Conservation (phyloP, 1,284 basidiomycete species). For the Leccinum glutinopallens region DNA sequence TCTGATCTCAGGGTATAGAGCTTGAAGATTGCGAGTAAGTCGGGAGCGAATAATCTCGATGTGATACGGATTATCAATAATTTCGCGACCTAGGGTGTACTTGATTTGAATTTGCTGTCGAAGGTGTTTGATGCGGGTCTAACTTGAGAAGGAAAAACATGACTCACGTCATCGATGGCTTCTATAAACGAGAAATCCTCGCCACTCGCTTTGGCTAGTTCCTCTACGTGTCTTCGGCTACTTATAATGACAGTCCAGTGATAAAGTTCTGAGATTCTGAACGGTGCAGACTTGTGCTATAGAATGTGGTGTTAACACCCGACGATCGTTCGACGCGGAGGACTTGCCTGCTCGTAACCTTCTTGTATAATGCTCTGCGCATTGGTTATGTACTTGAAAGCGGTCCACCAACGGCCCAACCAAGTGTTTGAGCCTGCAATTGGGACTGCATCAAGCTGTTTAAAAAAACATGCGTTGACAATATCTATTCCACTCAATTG, state of each 20-base stretch:
- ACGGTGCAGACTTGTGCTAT: slow-evolving; percentile 32
- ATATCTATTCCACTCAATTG: not conserved
- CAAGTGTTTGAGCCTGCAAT: not conserved
- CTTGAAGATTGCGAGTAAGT: slow-evolving; percentile 36
- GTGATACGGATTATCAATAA: slow-evolving; percentile 34
- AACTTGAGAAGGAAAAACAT: not conserved
- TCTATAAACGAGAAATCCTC: slow-evolving; percentile 41
- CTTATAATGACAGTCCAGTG: slow-evolving; percentile 45
- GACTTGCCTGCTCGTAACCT: not conserved
- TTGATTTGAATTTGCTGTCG: slow-evolving; percentile 24
- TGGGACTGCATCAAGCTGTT: not conserved
- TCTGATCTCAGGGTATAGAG: slow-evolving; percentile 30
- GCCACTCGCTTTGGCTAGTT: slow-evolving; percentile 42
- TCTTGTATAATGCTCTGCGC: not conserved
- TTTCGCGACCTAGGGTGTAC: slow-evolving; percentile 33
- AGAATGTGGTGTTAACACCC: not conserved
- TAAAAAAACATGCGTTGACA: not conserved
- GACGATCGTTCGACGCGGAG: not conserved
- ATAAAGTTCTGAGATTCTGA: slow-evolving; percentile 43
- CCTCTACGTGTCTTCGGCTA: slow-evolving; percentile 41
- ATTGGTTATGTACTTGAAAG: not conserved
- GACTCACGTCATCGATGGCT: slow-evolving; percentile 38
- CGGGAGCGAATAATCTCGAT: slow-evolving; percentile 24
- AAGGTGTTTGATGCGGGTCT: not conserved
- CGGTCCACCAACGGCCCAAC: not conserved